Evolutionary conservation across 257 asterid species (phyloP), one percentile per base, ranked within the genome.

Genomic region (Leptodermis oblonga): DNA sequence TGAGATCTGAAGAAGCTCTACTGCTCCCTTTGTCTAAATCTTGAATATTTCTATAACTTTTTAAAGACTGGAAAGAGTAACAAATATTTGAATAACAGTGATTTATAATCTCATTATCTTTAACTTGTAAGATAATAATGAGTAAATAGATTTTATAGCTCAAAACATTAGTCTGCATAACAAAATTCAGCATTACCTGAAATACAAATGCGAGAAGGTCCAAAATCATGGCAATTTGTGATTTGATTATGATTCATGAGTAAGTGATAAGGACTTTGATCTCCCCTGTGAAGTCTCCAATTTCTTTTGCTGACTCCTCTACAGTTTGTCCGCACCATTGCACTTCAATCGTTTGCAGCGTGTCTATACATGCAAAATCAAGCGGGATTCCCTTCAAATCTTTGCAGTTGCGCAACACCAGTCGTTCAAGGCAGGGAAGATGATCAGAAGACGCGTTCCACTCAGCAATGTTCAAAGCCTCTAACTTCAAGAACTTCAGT

Each of bases 401-500:
- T n/a, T 67, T 31, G 48, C 71, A 67, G 14, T 67, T 67, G 17
- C 43, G 61, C 7, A 67, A 3, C 14, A 67, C 71, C 20, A 49
- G 71, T 12, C 31, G 46, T 67, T 31, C 5, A 10, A 67, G 71
- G 10, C 22, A 48, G 42, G 71, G 61, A 33, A 67, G 58, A n/a
- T 48, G 61, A 49, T 49, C 48, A n/a, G 7, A 49, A 67, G 46
- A 31, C 3, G 71, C 71, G 18, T 30, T n/a, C 71, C 71, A 67
- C 11, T 20, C 46, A 23, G 48, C 15, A 33, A 67, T 48, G 48
- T 67, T 33, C 46, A 67, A 9, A 11, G 28, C 20, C 39, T 67
- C 71, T 37, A 67, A 33, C 48, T 67, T 67, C 71, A 67, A 33
- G 61, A 67, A 67, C 55, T 33, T 31, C 10, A 67, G 71, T 33